These are phyloP conservation scores for Psophocarpus tetragonolobus DNA, from an alignment of 306 rosid genomes.

Conservation along the genomic window DNA sequence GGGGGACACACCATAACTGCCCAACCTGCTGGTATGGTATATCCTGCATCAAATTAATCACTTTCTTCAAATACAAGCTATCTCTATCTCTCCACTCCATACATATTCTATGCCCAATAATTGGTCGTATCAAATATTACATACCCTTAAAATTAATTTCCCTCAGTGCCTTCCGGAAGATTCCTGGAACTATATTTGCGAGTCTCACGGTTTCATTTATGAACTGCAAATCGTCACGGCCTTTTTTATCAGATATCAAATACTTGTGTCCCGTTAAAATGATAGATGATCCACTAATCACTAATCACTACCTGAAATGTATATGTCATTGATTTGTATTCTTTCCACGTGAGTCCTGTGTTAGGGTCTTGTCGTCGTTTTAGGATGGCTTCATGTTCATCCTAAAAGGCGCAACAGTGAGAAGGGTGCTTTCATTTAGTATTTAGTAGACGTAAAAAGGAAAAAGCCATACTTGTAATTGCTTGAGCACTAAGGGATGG, in stretches of 20 bases:
- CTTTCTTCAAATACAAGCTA: slow-evolving; percentile 31
- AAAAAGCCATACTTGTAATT: slow-evolving; percentile 59
- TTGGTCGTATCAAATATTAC: slow-evolving; percentile 18
- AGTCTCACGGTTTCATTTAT: slow-evolving; percentile 94
- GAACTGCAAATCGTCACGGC: slow-evolving; percentile 57
- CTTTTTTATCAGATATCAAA: slow-evolving; percentile 7
- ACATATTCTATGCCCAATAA: slow-evolving; percentile 13
- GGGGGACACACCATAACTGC: slow-evolving; percentile 98
- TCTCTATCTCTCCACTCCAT: slow-evolving; percentile 6
- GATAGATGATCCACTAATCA: too few relatives aligned
- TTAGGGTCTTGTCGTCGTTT: slow-evolving; percentile 60
- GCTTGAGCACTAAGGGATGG: slow-evolving; percentile 71
- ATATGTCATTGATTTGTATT: slow-evolving; percentile 94
- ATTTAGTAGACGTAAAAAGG: background rate
- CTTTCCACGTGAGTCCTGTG: slow-evolving; percentile 84
- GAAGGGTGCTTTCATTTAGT: slow-evolving; percentile 18
- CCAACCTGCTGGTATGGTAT: slow-evolving; percentile 95
- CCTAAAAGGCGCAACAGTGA: slow-evolving; percentile 44
- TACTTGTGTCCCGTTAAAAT: background rate
- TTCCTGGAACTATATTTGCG: slow-evolving; percentile 94
- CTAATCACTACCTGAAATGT: slow-evolving; percentile 79
- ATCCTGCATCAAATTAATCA: too few relatives aligned
- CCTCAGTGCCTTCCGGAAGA: slow-evolving; percentile 79
- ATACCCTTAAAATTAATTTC: slow-evolving; percentile 82
- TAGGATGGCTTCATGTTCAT: slow-evolving; percentile 81